Conservation (phyloP, 306 rosid genomes). For the Rosa rugosa region DNA sequence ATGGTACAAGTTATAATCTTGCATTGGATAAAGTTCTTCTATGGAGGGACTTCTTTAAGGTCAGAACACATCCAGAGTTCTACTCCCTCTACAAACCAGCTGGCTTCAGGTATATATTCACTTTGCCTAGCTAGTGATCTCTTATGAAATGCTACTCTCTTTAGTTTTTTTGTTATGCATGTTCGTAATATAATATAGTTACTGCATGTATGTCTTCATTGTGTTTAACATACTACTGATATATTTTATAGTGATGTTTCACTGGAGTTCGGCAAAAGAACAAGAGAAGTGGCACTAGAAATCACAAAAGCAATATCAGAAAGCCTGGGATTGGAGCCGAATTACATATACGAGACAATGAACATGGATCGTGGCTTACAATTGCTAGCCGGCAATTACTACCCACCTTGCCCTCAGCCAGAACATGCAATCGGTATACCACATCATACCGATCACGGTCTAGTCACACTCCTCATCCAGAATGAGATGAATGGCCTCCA, state of each 20-base stretch:
- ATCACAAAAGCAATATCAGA: constrained; percentile 22
- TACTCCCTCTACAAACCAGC: not conserved
- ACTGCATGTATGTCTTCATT: too few relatives aligned
- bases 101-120: not conserved
- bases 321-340: constrained; percentile 28
- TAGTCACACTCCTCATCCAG: constrained; percentile 15
- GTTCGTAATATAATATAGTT: too few relatives aligned
- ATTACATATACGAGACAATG: constrained; percentile 16
- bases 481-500: constrained; percentile 32
- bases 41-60: not conserved
- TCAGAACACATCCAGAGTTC: not conserved
- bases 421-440: constrained; percentile 25
- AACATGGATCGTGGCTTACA: constrained; percentile 26
- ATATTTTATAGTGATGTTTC: not conserved
- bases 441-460: constrained; percentile 31
- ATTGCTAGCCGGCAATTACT: constrained; percentile 2
- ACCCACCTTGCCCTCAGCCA: constrained; percentile 37
- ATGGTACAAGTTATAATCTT: not conserved
- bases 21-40: not conserved
- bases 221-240: too few relatives aligned
- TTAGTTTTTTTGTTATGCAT: too few relatives aligned
- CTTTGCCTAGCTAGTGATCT: too few relatives aligned
- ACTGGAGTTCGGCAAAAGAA: not conserved
- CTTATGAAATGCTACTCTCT: too few relatives aligned
- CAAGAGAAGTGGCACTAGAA: constrained; percentile 11